Percentiles rank a stretch among this genome's conserved stretches.
Evolutionary conservation across 148 eudicot genomes (phyloP).

Genomic region (Diospyros kaki): DNA sequence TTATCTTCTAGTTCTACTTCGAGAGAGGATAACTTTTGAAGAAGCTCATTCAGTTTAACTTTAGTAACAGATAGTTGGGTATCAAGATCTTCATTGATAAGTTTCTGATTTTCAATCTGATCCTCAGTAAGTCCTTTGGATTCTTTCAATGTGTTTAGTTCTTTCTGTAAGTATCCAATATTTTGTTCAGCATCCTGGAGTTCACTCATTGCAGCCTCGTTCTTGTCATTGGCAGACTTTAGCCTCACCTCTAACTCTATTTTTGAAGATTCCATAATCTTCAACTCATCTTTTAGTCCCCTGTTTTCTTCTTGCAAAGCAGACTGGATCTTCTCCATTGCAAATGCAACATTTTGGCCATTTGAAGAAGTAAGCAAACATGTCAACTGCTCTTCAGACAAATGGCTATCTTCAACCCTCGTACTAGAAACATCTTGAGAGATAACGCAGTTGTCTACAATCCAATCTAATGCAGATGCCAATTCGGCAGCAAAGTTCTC

Average conservation of each 20-base stretch:
- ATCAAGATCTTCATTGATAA: slow-evolving; percentile 71
- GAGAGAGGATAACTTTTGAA: slow-evolving; percentile 58
- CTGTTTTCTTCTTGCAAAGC: slow-evolving; percentile 28
- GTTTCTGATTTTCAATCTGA: slow-evolving; percentile 65
- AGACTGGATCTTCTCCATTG: slow-evolving; percentile 42
- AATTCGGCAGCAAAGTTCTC: slow-evolving; percentile 22
- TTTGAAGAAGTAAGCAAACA: slow-evolving; percentile 11
- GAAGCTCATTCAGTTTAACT: slow-evolving; percentile 45
- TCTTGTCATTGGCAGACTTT: slow-evolving; percentile 25
- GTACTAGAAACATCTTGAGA: too few species aligned
- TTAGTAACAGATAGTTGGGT: slow-evolving; percentile 63
- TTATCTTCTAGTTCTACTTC: slow-evolving; percentile 76
- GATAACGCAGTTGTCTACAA: too few species aligned
- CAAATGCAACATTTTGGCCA: slow-evolving; percentile 28
- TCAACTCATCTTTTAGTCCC: slow-evolving; percentile 24
- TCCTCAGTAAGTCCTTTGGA: slow-evolving; percentile 51
- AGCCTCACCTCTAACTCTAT: slow-evolving; percentile 27
- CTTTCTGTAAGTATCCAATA: slow-evolving; percentile 35
- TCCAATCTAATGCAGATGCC: not conserved
- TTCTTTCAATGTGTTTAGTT: slow-evolving; percentile 40
- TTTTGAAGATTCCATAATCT: slow-evolving; percentile 18
- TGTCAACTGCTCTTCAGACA: not conserved
- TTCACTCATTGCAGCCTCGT: slow-evolving; percentile 25
- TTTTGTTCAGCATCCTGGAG: slow-evolving; percentile 38
- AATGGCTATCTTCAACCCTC: not conserved